Base-by-base conservation (phyloP, 139 green algal species). In the Closterium sp. region DNA sequence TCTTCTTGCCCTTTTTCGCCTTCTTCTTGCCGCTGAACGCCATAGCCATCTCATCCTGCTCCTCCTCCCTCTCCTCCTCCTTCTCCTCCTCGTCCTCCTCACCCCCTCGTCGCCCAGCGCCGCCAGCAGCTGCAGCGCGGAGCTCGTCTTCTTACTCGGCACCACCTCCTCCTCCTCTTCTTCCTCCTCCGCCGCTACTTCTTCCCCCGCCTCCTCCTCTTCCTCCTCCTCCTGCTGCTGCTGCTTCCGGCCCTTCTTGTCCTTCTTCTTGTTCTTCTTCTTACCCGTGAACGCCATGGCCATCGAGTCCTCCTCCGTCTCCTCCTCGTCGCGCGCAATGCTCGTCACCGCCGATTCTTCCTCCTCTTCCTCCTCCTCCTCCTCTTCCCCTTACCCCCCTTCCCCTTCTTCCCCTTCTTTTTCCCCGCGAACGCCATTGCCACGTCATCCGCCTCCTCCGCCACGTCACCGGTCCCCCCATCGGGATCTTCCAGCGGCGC, bases 371-470 rank as follows among this genome's bases (percentile, higher is more conserved):
- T 89, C 19, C 62, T 86, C 70, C 34, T 92, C 90, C 79, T 91
- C 93, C 29, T 88, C 29, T 95, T 94, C 28, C 38, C 87, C 89
- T 96, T 96, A 3, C 38, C 86, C 70, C 91, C 79, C 86, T 93
- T 91, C 29, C 91, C 91, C 87, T 96, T 96, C 87, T 97, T 97
- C 70, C 45, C 91, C 89, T 93, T 95, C 89, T 97, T 97, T 88
- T 95, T 95, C 32, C 92, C 92, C 13, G 31, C 79, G 30, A 89
- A 89, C 22, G 29, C 62, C 42, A 89, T 79, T 79, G 62, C 62
- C 87, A 87, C 91, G 32, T 92, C 86, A 38, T 90, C 91, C 62
- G 85, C 86, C 86, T 90, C 88, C 85, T 91, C 94, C 28, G 86
- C 24, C 34, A 50, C 91, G 62, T 89, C 90, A 31, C 24, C 89